Conservation (phyloP, 2,329 filamentous ascomycete genomes). For the Microcera coccophila region DNA sequence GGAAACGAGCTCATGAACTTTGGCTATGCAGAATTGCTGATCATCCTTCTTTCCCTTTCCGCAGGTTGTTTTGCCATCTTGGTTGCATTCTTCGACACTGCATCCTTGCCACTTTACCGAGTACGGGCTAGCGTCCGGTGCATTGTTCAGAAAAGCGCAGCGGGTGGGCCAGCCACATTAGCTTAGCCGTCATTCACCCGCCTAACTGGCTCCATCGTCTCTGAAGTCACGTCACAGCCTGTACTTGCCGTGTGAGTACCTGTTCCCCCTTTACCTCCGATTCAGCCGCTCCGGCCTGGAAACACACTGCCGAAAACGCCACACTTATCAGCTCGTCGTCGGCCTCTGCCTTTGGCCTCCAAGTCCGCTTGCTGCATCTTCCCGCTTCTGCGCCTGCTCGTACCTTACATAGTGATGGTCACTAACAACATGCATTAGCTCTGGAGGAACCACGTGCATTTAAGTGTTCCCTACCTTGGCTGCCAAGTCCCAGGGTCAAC, state of each 20-base stretch:
- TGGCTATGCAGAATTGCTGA: constrained; percentile 26
- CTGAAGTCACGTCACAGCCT: neutral
- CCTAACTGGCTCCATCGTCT: too few species aligned
- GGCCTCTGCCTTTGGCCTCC: too few species aligned
- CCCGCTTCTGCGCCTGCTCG: constrained; percentile 16
- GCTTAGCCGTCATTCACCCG: neutral
- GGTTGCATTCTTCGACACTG: constrained; percentile 6
- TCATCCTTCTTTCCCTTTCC: constrained; percentile 16
- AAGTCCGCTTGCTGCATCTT: constrained; percentile 12
- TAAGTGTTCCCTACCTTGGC: constrained; percentile 13
- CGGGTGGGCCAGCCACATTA: neutral
- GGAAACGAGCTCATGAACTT: too few species aligned
- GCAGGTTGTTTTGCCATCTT: constrained; percentile 21
- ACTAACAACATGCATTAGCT: constrained; percentile 31
- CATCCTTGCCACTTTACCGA: constrained; percentile 18
- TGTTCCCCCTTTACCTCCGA: constrained; percentile 8
- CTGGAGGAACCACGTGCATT: constrained; percentile 19
- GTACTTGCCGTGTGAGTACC: too few species aligned
- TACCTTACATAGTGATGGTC: constrained; percentile 25
- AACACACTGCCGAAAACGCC: too few species aligned
- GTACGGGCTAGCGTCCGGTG: constrained; percentile 20
- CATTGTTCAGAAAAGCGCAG: constrained; percentile 17
- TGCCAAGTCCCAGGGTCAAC: constrained; percentile 2
- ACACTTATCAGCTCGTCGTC: too few species aligned
- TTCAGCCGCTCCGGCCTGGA: too few species aligned